Evolutionary conservation across 2,329 filamentous ascomycete species (phyloP).

Genomic region (Claviceps arundinis): DNA sequence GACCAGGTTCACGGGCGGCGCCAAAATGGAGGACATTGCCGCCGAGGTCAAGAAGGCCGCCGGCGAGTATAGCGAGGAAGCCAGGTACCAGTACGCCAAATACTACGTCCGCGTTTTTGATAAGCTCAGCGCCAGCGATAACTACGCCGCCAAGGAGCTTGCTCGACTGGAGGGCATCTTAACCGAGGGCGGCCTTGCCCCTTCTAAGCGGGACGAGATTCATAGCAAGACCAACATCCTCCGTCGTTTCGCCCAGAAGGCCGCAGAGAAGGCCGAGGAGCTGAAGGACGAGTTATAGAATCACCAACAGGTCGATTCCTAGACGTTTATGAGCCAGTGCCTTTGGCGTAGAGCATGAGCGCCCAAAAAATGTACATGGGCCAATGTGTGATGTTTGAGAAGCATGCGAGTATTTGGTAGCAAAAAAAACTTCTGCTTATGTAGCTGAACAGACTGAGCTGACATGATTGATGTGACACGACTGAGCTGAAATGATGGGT

Average conservation of each 20-base stretch:
- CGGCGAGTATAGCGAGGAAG: slow-evolving; percentile 46
- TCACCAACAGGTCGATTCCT: slow-evolving; percentile 2
- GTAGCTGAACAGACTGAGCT: not conserved
- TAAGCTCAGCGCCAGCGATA: slow-evolving; percentile 67
- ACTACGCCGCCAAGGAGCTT: slow-evolving; percentile 76
- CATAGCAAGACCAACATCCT: slow-evolving; percentile 80
- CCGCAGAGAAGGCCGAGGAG: slow-evolving; percentile 32
- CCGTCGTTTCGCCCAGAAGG: slow-evolving; percentile 55
- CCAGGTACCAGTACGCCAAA: slow-evolving; percentile 65
- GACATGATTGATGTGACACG: no score
- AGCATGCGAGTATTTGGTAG: not conserved
- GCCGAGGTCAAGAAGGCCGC: slow-evolving; percentile 62
- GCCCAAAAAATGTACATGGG: not conserved
- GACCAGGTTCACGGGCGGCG: slow-evolving; percentile 54
- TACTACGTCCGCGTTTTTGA: slow-evolving; percentile 90
- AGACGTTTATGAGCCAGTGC: not conserved
- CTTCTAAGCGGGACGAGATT: slow-evolving; percentile 80
- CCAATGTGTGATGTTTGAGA: not conserved
- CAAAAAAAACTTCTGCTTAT: not conserved
- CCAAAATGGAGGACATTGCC: slow-evolving; percentile 48
- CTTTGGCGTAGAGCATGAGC: not conserved
- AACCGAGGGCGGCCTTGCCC: slow-evolving; percentile 73
- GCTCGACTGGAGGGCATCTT: slow-evolving; percentile 66
- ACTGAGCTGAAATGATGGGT: not conserved
- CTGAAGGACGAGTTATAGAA: slow-evolving; percentile 39